Evolutionary conservation across 1,284 basidiomycete genomes (phyloP).

Genomic region (Fomitopsis schrenkii): DNA sequence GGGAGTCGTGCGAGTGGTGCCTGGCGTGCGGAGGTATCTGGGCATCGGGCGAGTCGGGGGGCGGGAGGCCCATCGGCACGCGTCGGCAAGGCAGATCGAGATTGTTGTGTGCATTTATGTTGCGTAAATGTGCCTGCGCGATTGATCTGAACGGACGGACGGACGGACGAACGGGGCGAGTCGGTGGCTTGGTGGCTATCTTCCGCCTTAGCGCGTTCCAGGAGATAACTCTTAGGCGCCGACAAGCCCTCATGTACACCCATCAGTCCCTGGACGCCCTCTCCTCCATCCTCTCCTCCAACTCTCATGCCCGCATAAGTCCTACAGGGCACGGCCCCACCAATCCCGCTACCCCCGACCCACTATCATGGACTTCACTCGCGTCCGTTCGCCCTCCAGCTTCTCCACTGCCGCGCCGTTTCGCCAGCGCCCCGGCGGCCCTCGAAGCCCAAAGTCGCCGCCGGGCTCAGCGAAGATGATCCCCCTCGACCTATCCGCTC

Average conservation of each 20-base stretch:
- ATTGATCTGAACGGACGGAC: background rate
- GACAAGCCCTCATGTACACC: conserved; percentile 1
- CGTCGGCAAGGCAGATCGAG: background rate
- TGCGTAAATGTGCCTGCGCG: background rate
- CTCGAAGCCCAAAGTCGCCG: conserved; percentile 16
- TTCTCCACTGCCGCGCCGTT: conserved; percentile 6
- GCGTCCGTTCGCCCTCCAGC: conserved; percentile 16
- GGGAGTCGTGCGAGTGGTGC: background rate
- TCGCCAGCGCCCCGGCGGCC: conserved; percentile 17
- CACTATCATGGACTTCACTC: conserved; percentile 16
- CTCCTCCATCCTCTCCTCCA: conserved; percentile 8
- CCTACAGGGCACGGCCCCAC: background rate
- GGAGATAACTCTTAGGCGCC: background rate
- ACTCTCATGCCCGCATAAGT: conserved; percentile 15
- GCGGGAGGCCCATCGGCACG: background rate
- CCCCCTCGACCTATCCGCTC: conserved; percentile 19
- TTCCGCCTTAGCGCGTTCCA: background rate
- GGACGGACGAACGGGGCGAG: background rate
- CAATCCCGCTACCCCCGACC: background rate
- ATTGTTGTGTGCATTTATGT: background rate
- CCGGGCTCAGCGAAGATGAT: conserved; percentile 12
- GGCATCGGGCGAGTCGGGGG: too few species aligned
- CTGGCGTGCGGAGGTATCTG: background rate
- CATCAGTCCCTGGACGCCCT: conserved; percentile 5
- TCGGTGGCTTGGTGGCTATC: background rate